Base-by-base conservation (phyloP, 208 protist species). In the Crithidia bombi region DNA sequence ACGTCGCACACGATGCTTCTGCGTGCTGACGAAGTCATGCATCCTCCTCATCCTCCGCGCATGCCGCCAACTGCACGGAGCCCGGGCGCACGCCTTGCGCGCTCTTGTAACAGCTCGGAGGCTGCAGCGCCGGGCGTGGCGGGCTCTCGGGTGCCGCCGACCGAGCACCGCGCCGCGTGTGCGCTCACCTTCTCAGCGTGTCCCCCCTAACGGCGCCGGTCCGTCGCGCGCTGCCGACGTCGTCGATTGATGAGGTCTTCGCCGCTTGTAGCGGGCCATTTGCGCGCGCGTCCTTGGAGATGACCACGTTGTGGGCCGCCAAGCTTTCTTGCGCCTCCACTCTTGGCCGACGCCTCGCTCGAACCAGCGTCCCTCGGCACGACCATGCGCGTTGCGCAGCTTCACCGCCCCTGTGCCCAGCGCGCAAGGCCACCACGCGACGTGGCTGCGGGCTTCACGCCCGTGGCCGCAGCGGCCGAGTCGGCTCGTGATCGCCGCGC, bases 371-470 rank as follows among this genome's bases (percentile, higher is more conserved):
- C 51, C 91, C 43, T 95, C 78, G 38, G 79, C 83, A 43, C 94
- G 92, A 77, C 96, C 86, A 33, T 86, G 89, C 49, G 75, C 49
- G 78, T 84, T n/a, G n/a, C n/a, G n/a, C 43, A 94, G 79, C 80
- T 98, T 91, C 65, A 98, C 81, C 6, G 85, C 92, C 75, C n/a
- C 97, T 87, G 83, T 97, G 92, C 93, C 93, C 12, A 97, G 83
- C 5, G 92, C 93, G 56, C 93, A 92, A 19, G 96, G 72, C 93
- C 19, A 92, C 78, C 46, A 97, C 82, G 33, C 88, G 7, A 97
- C 85, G 36, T 78, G 73, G 25, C n/a, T 61, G 87, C 90, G 38
- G 69, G 32, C 54, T 79, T 87, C 65, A 91, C 78, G 38, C 80
- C 75, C 73, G 75, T 89, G 77, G 76, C 47, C 72, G 76, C 52